Conservation (phyloP, 2,329 filamentous ascomycete species). For the Amauroascus verrucosus region DNA sequence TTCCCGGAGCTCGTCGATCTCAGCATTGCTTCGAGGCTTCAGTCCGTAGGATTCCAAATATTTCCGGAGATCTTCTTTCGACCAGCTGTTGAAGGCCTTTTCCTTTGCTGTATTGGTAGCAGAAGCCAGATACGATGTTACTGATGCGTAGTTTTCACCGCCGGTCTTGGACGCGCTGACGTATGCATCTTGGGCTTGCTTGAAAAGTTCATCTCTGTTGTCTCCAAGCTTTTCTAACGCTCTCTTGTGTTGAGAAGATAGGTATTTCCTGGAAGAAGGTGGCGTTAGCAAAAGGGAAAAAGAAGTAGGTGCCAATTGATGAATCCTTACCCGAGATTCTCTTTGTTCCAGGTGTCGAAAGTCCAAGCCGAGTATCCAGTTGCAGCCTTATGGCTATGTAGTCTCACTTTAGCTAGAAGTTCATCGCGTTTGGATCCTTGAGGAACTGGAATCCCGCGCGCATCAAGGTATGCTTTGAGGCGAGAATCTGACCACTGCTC, state of each 20-base stretch:
- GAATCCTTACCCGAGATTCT: slow-evolving; percentile 52
- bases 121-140: slow-evolving; percentile 58
- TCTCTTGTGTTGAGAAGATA: slow-evolving; percentile 42
- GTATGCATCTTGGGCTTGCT: slow-evolving; percentile 42
- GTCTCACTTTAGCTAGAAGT: slow-evolving; percentile 62
- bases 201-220: slow-evolving; percentile 63
- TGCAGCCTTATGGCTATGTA: slow-evolving; percentile 60
- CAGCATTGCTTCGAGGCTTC: slow-evolving; percentile 56
- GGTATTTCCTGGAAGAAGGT: slow-evolving; percentile 34
- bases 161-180: slow-evolving; percentile 40
- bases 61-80: slow-evolving; percentile 58
- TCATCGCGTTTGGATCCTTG: slow-evolving; percentile 62
- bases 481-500: slow-evolving; percentile 63
- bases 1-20: slow-evolving; percentile 58
- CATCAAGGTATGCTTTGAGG: slow-evolving; percentile 67
- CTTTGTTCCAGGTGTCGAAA: slow-evolving; percentile 64
- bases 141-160: slow-evolving; percentile 47
- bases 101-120: slow-evolving; percentile 57
- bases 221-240: slow-evolving; percentile 52
- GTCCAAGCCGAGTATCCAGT: slow-evolving; percentile 63
- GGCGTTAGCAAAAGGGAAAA: slow-evolving; percentile 23
- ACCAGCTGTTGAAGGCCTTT: slow-evolving; percentile 62
- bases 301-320: neutral
- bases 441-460: slow-evolving; percentile 64
- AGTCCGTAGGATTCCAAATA: slow-evolving; percentile 74